Conservation (phyloP, 352 stramenopile species). For the Globisporangium irregulare region DNA sequence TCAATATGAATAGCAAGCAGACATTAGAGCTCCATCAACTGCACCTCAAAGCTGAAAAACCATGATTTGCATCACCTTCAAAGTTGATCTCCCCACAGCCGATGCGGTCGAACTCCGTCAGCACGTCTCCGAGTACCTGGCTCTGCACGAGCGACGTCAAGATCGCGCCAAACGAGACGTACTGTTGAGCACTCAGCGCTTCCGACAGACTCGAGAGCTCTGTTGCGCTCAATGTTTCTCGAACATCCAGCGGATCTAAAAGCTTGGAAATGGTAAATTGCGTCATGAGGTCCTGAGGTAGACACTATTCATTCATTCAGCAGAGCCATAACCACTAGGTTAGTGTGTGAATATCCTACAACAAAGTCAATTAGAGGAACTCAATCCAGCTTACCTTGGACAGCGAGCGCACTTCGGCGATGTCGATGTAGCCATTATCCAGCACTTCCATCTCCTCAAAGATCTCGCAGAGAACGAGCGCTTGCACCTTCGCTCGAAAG, state of each 20-base stretch:
- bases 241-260: slow-evolving; percentile 18
- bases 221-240: slow-evolving; percentile 15
- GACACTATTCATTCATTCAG: background rate
- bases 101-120: slow-evolving; percentile 49
- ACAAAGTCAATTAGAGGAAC: background rate
- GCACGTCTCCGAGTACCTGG: slow-evolving; percentile 28
- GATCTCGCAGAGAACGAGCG: slow-evolving; percentile 50
- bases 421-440: slow-evolving; percentile 62
- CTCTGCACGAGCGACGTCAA: slow-evolving; percentile 50
- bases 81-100: slow-evolving; percentile 60
- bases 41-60: background rate
- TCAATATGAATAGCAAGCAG: background rate
- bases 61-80: slow-evolving; percentile 27
- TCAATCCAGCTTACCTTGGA: slow-evolving; percentile 28
- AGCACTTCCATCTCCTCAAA: slow-evolving; percentile 68
- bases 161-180: slow-evolving; percentile 18
- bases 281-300: slow-evolving; percentile 5
- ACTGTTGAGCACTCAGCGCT: slow-evolving; percentile 26
- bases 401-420: slow-evolving; percentile 65
- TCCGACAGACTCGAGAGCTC: slow-evolving; percentile 24
- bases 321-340: background rate
- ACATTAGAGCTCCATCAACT: background rate
- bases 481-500: slow-evolving; percentile 34
- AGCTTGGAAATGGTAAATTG: slow-evolving; percentile 13
- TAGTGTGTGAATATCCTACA: background rate